These are phyloP conservation scores for Paspalum vaginatum DNA, from an alignment of 176 grass and related monocot species.

Conservation along the genomic window DNA sequence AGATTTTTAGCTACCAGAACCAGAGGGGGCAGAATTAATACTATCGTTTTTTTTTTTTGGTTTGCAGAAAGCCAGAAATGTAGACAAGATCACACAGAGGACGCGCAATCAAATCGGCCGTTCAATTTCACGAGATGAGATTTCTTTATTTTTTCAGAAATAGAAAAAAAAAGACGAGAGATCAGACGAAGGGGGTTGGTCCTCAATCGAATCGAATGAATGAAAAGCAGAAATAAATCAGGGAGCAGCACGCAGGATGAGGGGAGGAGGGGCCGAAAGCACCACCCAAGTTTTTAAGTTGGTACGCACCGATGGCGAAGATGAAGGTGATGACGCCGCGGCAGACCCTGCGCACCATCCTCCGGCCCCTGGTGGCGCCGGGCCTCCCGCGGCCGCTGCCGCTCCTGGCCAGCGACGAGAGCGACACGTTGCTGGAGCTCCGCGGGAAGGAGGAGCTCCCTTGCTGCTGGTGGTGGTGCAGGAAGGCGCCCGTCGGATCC, in stretches of 20 bases:
- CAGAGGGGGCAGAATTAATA: too few relatives aligned
- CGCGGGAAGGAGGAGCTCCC: conserved; percentile 11
- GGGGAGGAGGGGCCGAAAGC: too few relatives aligned
- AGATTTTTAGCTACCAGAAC: too few relatives aligned
- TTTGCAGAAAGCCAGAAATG: too few relatives aligned
- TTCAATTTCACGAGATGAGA: background rate
- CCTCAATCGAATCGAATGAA: too few relatives aligned
- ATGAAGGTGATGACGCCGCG: conserved; percentile 85
- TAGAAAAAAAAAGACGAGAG: too few relatives aligned
- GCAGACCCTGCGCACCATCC: conserved; percentile 58
- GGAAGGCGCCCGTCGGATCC: conserved; percentile 53
- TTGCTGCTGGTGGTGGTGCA: background rate
- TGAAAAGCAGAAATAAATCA: background rate
- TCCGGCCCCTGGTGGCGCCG: conserved; percentile 30
- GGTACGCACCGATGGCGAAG: conserved; percentile 93
- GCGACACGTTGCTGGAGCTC: conserved; percentile 38
- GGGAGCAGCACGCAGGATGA: too few relatives aligned
- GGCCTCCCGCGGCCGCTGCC: conserved; percentile 4
- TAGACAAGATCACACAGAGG: background rate
- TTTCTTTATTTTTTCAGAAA: too few relatives aligned
- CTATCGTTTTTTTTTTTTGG: too few relatives aligned
- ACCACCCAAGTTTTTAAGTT: too few relatives aligned
- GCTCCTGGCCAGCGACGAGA: conserved; percentile 40
- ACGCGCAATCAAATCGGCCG: background rate
- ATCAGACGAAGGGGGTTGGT: background rate